Base-by-base conservation (phyloP, 345 rosid species). In the Heritiera fomes region DNA sequence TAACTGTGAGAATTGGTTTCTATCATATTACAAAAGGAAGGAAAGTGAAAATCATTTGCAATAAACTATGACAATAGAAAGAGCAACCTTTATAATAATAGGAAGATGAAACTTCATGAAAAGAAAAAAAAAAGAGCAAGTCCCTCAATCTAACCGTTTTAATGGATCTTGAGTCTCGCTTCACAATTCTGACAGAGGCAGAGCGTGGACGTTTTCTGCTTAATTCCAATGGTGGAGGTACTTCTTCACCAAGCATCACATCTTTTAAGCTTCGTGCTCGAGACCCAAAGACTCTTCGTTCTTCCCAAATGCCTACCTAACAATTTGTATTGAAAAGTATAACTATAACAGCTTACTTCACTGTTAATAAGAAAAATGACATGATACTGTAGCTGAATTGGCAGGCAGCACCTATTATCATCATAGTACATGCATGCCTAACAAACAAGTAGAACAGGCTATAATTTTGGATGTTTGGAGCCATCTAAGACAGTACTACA, bases 291-390 rank as follows among this genome's bases (percentile, higher is more conserved):
- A 94, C 98, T 84, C 90, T 90, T 83, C 98, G 86, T 63, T 96
- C 98, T 84, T 96, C 98, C 99, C 99, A 96, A 86, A 96, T 94
- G 75, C 78, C 85, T 50, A 95, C 92, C 99, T 94, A 71, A 41
- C 43, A 66, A 68, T 74, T 23, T 18, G 34, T 23, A 46, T 49
- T 63, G 67, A 82, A 7, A 45, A 13, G 47, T 45, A 30, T 15
- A 72, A 66, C 40, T 9, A 30, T 20, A 23, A 55, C 73, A 45
- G 53, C 17, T 32, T 13, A 58, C 4, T 28, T 32, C 58, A 34
- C 45, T 32, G 38, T 32, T 55, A 8, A 15, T 43, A 20, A 43
- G 28, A 49, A 49, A 50, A 34, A 34, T 14, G 12, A 64, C 18
- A 58, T 56, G 34, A 23, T 68, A 45, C 9, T 20, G 34, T 60